Evolutionary conservation across 2,329 filamentous ascomycete species (phyloP).

Genomic region (Fusarium camptoceras): DNA sequence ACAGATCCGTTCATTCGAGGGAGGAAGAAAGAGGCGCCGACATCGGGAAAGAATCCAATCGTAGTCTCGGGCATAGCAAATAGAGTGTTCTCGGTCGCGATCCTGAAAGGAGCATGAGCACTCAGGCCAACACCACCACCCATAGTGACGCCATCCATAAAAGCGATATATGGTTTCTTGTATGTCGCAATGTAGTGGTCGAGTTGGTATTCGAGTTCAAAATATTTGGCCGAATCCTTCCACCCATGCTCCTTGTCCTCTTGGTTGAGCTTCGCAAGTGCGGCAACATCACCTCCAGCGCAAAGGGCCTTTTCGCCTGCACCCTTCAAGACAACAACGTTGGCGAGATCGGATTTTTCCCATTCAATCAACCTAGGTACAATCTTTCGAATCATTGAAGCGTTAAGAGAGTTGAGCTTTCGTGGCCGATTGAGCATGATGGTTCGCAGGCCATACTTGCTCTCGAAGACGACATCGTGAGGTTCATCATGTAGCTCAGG

Average conservation of each 20-base stretch:
- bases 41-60: slow-evolving; percentile 98
- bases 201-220: slow-evolving; percentile 93
- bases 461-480: slow-evolving; percentile 93
- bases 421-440: slow-evolving; percentile 93
- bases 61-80: slow-evolving; percentile 99
- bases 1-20: slow-evolving; percentile 87
- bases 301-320: slow-evolving; percentile 88
- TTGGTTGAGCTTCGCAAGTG: slow-evolving; percentile 79
- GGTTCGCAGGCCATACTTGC: slow-evolving; percentile 87
- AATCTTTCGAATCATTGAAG: slow-evolving; percentile 96
- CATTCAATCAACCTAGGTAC: slow-evolving; percentile 89
- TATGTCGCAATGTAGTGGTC: slow-evolving; percentile 97
- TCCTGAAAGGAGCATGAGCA: slow-evolving; percentile 94
- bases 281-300: slow-evolving; percentile 90
- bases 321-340: slow-evolving; percentile 92
- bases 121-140: slow-evolving; percentile 95
- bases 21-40: slow-evolving; percentile 95
- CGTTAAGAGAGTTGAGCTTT: slow-evolving; percentile 93
- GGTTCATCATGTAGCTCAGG: slow-evolving; percentile 76
- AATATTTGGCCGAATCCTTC: slow-evolving; percentile 83
- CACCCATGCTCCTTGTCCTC: slow-evolving; percentile 73
- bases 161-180: slow-evolving; percentile 89
- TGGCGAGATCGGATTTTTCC: slow-evolving; percentile 94
- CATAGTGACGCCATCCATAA: slow-evolving; percentile 99
- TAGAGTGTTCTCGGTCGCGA: slow-evolving; percentile 93